Base-by-base conservation (phyloP, 805 yeast genomes). In the Ogataea pini region DNA sequence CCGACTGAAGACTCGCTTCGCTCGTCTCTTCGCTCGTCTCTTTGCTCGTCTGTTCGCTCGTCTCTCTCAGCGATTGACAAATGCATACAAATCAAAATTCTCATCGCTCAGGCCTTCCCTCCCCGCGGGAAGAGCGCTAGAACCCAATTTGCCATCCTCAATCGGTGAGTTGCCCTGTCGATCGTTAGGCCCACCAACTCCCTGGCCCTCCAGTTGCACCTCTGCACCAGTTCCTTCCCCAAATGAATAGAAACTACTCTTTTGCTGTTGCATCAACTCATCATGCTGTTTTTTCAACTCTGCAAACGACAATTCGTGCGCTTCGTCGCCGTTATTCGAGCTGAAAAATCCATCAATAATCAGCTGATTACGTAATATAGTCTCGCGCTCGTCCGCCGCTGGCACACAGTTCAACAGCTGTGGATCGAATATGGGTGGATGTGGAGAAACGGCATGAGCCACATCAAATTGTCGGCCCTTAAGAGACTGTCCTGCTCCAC, bases 281-380 rank as follows among this genome's bases (percentile, higher is more conserved):
- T 57, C 59, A 25, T 57, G 53, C 28, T 57, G 63, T 36, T 44
- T 49, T 32, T 49, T 56, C 42, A 61, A 51, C 46, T 61, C 63
- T 9, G 54, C 59, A 20, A 48, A 16, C 6, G 56, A 39, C 22
- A 57, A 39, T 6, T 42, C 28, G 7, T 42, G 40, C 13, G 32
- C 44, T 32, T n/a, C 22, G 39, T 31, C 20, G 42, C 36, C 16
- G 17, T n/a, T 22, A 32, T 18, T 24, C 13, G 42, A n/a, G 8
- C 29, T 39, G 47, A 57, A 51, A 16, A 47, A 45, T 19, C 44
- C 22, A 36, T 55, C 59, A 20, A 54, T 52, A 7, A 51, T 52
- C 7, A 37, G 18, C 36, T 55, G 57, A 14, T 52, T 53, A 2
- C 39, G 29, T 13, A 31, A 25, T 7, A 37, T 37, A 7, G 13